A percentile compares a stretch with the other conserved stretches of the same genome.
phyloP scores from a whole-genome alignment of 129 eudicot species.

The Helichrysum umbraculigerum region DNA sequence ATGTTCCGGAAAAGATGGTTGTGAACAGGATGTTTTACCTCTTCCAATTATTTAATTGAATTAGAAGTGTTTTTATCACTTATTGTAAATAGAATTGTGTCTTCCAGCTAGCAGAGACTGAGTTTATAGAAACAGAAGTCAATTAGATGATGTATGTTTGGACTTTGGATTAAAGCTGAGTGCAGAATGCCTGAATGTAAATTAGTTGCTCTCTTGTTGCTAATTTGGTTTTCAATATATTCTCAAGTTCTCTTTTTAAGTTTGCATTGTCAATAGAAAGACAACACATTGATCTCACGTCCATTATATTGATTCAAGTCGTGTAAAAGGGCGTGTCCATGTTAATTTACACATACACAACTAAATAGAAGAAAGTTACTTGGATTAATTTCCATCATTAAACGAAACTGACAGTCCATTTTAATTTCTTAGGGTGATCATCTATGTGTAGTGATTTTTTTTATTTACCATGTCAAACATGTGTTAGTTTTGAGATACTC shows the following conservation, averaged over 20 bases:
- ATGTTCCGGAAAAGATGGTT: neutral
- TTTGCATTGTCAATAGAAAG: no score
- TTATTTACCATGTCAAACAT: neutral
- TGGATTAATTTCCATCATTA: neutral
- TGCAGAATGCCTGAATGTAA: neutral
- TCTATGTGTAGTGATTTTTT: no score
- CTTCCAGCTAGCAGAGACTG: neutral
- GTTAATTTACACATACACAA: neutral
- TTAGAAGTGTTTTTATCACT: neutral
- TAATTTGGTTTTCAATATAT: neutral
- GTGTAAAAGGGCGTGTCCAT: neutral
- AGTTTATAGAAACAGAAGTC: neutral
- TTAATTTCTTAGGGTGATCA: neutral
- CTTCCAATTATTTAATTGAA: neutral
- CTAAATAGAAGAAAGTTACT: neutral
- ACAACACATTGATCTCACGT: no score
- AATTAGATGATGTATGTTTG: neutral
- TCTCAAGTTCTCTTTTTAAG: neutral
- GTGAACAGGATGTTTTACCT: neutral
- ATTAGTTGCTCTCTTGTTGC: neutral
- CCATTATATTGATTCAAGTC: neutral
- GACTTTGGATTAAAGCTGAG: neutral
- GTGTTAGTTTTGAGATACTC: neutral
- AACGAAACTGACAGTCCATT: neutral
- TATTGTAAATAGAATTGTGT: neutral